Conservation (phyloP, 768 basidiomycete genomes). For the Strobilomyces confusus region DNA sequence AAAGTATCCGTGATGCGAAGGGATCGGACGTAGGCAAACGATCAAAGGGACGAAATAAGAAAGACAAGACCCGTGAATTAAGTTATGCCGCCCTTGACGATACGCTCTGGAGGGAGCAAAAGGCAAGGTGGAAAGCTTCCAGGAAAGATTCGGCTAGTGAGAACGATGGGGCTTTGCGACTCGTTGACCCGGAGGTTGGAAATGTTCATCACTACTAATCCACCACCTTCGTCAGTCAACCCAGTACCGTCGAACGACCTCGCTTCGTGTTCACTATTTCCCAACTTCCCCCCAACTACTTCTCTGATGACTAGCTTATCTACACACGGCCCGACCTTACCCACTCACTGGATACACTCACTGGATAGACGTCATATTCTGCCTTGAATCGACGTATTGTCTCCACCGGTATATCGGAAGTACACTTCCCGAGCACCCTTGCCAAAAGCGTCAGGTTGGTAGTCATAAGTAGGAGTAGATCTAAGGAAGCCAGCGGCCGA, state of each 20-base stretch:
- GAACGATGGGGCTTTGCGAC: conserved; percentile 1
- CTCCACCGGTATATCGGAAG: too few species aligned
- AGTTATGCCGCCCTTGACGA: conserved; percentile 29
- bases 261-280: not conserved
- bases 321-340: too few species aligned
- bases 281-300: too few species aligned
- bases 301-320: too few species aligned
- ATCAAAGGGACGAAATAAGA: conserved; percentile 24
- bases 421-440: not conserved
- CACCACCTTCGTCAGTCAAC: not conserved
- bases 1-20: conserved; percentile 25
- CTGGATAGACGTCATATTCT: not conserved
- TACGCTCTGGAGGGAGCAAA: conserved; percentile 38
- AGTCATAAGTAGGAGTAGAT: not conserved
- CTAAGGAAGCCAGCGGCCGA: conserved; percentile 1
- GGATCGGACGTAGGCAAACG: conserved; percentile 62
- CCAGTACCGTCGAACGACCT: not conserved
- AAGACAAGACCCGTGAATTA: conserved; percentile 21
- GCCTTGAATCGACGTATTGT: conserved; percentile 2
- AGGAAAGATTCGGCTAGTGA: conserved; percentile 12
- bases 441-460: not conserved
- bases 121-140: conserved; percentile 29
- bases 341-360: not conserved
- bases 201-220: conserved; percentile 5
- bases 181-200: conserved; percentile 10